These are phyloP conservation scores for Pythium aristosporum DNA, from an alignment of 352 stramenopile species.

Conservation along the genomic window DNA sequence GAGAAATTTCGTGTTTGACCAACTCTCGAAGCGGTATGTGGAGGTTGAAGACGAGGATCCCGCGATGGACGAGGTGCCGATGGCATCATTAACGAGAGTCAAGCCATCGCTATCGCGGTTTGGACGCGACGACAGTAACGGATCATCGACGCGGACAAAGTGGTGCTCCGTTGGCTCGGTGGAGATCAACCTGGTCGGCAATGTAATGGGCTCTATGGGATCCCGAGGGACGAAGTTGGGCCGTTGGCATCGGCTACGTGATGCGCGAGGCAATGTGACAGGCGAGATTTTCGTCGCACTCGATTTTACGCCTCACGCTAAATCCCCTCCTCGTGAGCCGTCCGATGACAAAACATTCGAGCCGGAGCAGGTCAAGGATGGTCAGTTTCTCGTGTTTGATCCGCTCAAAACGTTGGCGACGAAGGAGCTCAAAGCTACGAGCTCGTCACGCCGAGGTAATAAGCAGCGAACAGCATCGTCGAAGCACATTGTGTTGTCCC, in stretches of 20 bases:
- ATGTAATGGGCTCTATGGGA: slow-evolving; percentile 76
- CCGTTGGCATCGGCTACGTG: slow-evolving; percentile 82
- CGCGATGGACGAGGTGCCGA: slow-evolving; percentile 26
- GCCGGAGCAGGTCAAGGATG: slow-evolving; percentile 75
- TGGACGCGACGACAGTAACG: slow-evolving; percentile 52
- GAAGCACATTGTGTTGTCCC: slow-evolving; percentile 71
- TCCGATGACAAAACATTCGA: slow-evolving; percentile 42
- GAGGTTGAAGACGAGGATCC: slow-evolving; percentile 74
- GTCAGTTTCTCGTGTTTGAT: slow-evolving; percentile 86
- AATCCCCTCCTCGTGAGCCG: slow-evolving; percentile 23
- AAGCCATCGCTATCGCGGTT: slow-evolving; percentile 21
- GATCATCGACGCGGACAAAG: slow-evolving; percentile 45
- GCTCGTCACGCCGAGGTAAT: slow-evolving; percentile 17
- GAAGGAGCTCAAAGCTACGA: slow-evolving; percentile 36
- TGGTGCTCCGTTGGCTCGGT: slow-evolving; percentile 79
- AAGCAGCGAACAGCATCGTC: slow-evolving; percentile 28
- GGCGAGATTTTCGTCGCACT: slow-evolving; percentile 84
- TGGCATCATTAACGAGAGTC: slow-evolving; percentile 3
- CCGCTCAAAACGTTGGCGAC: slow-evolving; percentile 76
- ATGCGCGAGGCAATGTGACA: slow-evolving; percentile 74
- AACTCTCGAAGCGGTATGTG: slow-evolving; percentile 84
- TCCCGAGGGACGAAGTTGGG: slow-evolving; percentile 64
- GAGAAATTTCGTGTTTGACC: slow-evolving; percentile 84
- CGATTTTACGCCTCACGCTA: slow-evolving; percentile 65
- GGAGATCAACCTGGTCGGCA: slow-evolving; percentile 84